Percentiles rank a stretch among this genome's conserved stretches.
Conservation (phyloP, 495 filamentous ascomycete species). For the Sabuloglossum arenarium region DNA sequence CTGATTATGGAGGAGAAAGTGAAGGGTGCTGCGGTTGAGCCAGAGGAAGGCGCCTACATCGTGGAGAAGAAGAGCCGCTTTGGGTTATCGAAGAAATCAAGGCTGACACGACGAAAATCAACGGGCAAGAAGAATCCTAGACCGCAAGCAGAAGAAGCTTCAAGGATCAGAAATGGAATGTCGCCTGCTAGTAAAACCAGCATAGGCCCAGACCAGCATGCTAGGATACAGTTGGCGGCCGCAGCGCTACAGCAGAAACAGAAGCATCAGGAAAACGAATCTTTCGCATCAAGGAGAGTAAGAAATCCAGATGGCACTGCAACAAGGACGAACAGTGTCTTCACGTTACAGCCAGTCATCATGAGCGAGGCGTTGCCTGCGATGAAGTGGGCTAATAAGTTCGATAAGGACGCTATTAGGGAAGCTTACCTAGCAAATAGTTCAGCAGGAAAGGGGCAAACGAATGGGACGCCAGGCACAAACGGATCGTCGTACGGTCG, state of each 20-base stretch:
- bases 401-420: slow-evolving; percentile 68
- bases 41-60: slow-evolving; percentile 67
- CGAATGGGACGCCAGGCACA: slow-evolving; percentile 11
- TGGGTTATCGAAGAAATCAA: slow-evolving; percentile 51
- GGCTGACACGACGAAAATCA: slow-evolving; percentile 47
- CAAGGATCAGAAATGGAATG: slow-evolving; percentile 18
- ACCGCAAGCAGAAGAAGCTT: slow-evolving; percentile 24
- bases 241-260: slow-evolving; percentile 55
- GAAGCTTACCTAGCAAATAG: slow-evolving; percentile 58
- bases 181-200: slow-evolving; percentile 58
- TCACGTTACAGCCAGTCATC: slow-evolving; percentile 74
- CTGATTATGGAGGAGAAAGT: slow-evolving; percentile 91
- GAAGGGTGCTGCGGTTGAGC: slow-evolving; percentile 74
- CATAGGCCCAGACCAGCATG: slow-evolving; percentile 80
- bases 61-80: slow-evolving; percentile 88
- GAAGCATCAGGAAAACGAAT: slow-evolving; percentile 16
- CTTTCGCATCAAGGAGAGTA: slow-evolving; percentile 15
- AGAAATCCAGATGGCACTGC: slow-evolving; percentile 28
- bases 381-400: slow-evolving; percentile 86
- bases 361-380: slow-evolving; percentile 76
- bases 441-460: slow-evolving; percentile 41
- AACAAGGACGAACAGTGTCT: slow-evolving; percentile 67
- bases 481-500: background rate
- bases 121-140: slow-evolving; percentile 27
- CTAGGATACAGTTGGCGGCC: slow-evolving; percentile 77